Base-by-base conservation (phyloP, 352 stramenopile species). In the Thraustotheca clavata region DNA sequence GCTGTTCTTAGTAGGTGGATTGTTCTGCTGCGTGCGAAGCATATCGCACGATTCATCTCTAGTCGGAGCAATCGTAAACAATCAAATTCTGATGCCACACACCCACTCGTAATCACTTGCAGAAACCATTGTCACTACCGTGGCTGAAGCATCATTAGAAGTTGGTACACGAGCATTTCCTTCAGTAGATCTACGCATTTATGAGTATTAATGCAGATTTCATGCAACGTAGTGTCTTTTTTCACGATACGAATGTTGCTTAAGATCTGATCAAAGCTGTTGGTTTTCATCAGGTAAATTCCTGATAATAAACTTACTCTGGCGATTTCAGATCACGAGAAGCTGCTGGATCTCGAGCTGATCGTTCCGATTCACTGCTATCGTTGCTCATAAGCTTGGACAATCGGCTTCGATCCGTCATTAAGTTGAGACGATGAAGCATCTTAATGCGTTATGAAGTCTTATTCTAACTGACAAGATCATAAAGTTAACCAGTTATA, bases 331-430 rank as follows among this genome's bases (percentile, higher is more conserved):
- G 43, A 31, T 52, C 43, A 2, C 43, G 43, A 14, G 43, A 6
- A 29, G 14, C 14, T 22, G 6, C 43, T 12, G 22, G 24, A 7
- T 35, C 43, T 52, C 43, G 2, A 11, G 43, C 43, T 18, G 43
- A 52, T 18, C 43, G 43, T 7, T 52, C 43, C 2, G 43, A 52
- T 31, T 52, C 43, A 31, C 43, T 52, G 43, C 43, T 52, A 31
- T 52, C 43, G 43, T 43, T 20, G 57, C 57, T 65, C 57, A 65
- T 27, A 22, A 65, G 57, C 6, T 65, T 52, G 43, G 43, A 14
- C 9, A 52, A 18, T 1, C 7, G 43, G 9, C 1, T 9, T 2
- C 7, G 43, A 31, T 52, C 43, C 24, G 43, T 14, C 9, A 9
- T 31, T 2, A 52, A 31, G 2, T 52, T 9, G 43, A 52, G 43